Evolutionary conservation across 2,329 filamentous ascomycete genomes (phyloP), one percentile per base, ranked within the genome.

Genomic region (Magnaporthales sp.): DNA sequence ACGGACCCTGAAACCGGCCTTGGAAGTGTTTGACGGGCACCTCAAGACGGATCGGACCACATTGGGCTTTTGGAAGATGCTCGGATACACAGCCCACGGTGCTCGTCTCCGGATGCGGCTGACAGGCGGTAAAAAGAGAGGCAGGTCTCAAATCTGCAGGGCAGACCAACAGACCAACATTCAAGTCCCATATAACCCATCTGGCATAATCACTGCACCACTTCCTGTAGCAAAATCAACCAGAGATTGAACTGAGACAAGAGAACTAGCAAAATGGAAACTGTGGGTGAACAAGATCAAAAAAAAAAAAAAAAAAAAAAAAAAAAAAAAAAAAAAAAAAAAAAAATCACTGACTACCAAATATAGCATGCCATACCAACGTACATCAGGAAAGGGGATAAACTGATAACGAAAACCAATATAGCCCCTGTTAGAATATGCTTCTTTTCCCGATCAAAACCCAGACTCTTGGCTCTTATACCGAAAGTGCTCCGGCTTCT

Each of bases 191-290:
- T n/a, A n/a, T 8, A 51, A 19, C n/a, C 15, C n/a, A 10, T 51
- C 6, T 7, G n/a, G 19, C 38, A n/a, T 51, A 51, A 15, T 51
- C 9, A 8, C 9, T 8, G 15, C 38, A 51, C 38, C 32, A 19
- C 32, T 46, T 46, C 5, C 32, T 8, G 13, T 19, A 46, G 4
- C 13, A 46, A 46, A 1, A 46, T 51, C n/a, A n/a, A 19, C 1
- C 38, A 26, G 24, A 22, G n/a, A 30, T 58, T 15, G 27, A n/a
- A 65, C 26, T 27, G 29, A 60, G 9, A 29, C 24, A 19, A 24
- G 8, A 54, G 13, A 5, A 24, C 24, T 64, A 65, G 29, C 26
- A 29, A 58, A 63, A 7, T 58, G 67, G n/a, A 65, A 67, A 56
- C 63, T 24, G 61, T 13, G 38, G 19, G n/a, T 51, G n/a, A 51